Evolutionary conservation across 805 yeast genomes (phyloP).

Genomic region (Schizosaccharomyces octosporus): DNA sequence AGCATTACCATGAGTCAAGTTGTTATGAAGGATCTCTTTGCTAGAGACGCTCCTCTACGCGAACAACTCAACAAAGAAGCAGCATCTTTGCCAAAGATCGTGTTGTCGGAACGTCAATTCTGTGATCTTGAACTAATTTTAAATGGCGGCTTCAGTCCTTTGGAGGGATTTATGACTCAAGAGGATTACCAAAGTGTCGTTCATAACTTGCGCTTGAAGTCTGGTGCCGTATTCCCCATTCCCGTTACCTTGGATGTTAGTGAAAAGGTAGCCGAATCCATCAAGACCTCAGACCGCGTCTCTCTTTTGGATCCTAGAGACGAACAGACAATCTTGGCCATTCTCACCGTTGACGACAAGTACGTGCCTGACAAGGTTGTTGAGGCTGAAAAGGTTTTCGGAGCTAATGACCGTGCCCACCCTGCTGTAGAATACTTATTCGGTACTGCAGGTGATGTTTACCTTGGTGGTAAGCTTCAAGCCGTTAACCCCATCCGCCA

Average conservation of each 20-base stretch:
- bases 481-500: slow-evolving; percentile 68
- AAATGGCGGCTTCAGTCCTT: slow-evolving; percentile 85
- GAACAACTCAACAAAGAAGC: slow-evolving; percentile 34
- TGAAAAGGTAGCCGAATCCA: slow-evolving; percentile 21
- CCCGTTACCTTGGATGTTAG: slow-evolving; percentile 75
- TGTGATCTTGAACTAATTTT: slow-evolving; percentile 82
- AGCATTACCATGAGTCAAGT: not conserved
- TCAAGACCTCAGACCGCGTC: slow-evolving; percentile 34
- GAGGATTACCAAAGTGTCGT: slow-evolving; percentile 48
- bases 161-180: slow-evolving; percentile 45
- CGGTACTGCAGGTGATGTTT: slow-evolving; percentile 55
- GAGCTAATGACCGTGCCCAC: slow-evolving; percentile 83
- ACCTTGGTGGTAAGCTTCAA: slow-evolving; percentile 70
- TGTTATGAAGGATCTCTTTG: slow-evolving; percentile 49
- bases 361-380: slow-evolving; percentile 55
- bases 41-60: slow-evolving; percentile 48
- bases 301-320: slow-evolving; percentile 64
- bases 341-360: slow-evolving; percentile 42
- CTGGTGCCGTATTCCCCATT: slow-evolving; percentile 70
- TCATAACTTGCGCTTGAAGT: slow-evolving; percentile 37
- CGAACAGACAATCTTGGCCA: slow-evolving; percentile 43
- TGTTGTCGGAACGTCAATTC: slow-evolving; percentile 62
- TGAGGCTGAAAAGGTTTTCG: slow-evolving; percentile 70
- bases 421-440: slow-evolving; percentile 62
- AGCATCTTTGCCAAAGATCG: slow-evolving; percentile 19